Base-by-base conservation (phyloP, 441 rosid genomes). In the Pelargonium cotyledonis region DNA sequence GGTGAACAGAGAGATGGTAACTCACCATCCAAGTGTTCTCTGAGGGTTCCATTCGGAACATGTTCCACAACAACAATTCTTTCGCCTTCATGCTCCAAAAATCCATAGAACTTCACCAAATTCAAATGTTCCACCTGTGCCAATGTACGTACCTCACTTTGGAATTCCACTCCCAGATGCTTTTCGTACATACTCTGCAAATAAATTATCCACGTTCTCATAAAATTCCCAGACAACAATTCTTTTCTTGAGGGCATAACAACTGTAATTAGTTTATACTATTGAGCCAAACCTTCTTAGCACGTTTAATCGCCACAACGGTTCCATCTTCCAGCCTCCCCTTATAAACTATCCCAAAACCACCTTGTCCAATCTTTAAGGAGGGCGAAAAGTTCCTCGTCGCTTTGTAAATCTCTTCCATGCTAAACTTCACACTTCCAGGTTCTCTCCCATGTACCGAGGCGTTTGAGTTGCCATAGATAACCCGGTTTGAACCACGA, bases 11-110 rank as follows among this genome's bases (percentile, higher is more conserved):
- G 41, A 15, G 44, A 72, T 0, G 41, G 41, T 38, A 38, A 83
- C 94, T 88, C 71, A 91, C 97, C 79, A 46, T 95, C 97, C 86
- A 95, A 84, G 80, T 91, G 97, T 58, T 90, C 91, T 71, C 99
- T 81, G 65, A 95, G 90, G 72, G 85, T 95, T 70, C 99, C 99
- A 68, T 91, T 91, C 4, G 94, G 74, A 55, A 91, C 91, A 80
- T 85, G 85, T 81, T 95, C 99, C 26, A 88, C 86, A 43, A 90
- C 70, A 2, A 95, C 79, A 77, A 91, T 72, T 81, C 87, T 86
- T 75, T 95, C 99, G 41, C 89, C 91, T 68, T 68, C 73, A 35
- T 84, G 83, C 65, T 87, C 86, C 76, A 95, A 58, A 75, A 49
- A 88, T 47, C 99, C 99, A 64, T 82, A 91, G 46, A 84, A 81